Base-by-base conservation (phyloP, 805 yeast species). In the Sugiyamaella chiloensis region DNA sequence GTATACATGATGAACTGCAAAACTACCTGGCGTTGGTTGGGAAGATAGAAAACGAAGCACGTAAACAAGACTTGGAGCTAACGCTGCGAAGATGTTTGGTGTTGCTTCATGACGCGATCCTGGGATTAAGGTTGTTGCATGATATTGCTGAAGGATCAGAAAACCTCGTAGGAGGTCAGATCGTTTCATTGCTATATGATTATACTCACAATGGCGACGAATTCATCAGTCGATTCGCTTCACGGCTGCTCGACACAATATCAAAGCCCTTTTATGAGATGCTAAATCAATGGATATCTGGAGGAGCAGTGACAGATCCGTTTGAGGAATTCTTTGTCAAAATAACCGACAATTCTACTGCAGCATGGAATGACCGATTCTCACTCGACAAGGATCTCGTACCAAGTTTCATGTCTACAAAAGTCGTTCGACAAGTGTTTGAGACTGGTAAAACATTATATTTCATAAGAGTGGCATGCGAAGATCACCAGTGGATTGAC, bases 401-500 rank as follows among this genome's bases (percentile, higher is more conserved):
- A 7, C 79, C 80, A 1, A 49, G 54, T 12, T 72, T 69, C 46
- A 64, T 77, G 37, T 54, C 58, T 1, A 40, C 32, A 5, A 50
- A 51, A 2, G 51, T 60, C 1, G 71, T 68, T 1, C 41, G 43
- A 5, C 57, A 58, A 26, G 56, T 61, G 5, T 63, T 55, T 34
- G 68, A 68, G 26, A 79, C 85, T 16, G 99, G 99, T 0, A 81
- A 83, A 52, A 76, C 86, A 5, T 67, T 83, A 4, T 72, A 78
- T 7, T 90, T 83, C 60, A 66, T 90, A 40, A 76, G 79, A 30
- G 69, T 69, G 23, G 74, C 75, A 37, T 87, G 96, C 64, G 75
- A 76, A 27, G 93, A 87, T 55, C 66, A 79, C 23, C 73, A 73
- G 32, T 87, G 93, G 90, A 65, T 72, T 5, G 59, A 64, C 55